Evolutionary conservation across 371 early-diverging fungal genomes (phyloP).

Genomic region (Mucor indicus): DNA sequence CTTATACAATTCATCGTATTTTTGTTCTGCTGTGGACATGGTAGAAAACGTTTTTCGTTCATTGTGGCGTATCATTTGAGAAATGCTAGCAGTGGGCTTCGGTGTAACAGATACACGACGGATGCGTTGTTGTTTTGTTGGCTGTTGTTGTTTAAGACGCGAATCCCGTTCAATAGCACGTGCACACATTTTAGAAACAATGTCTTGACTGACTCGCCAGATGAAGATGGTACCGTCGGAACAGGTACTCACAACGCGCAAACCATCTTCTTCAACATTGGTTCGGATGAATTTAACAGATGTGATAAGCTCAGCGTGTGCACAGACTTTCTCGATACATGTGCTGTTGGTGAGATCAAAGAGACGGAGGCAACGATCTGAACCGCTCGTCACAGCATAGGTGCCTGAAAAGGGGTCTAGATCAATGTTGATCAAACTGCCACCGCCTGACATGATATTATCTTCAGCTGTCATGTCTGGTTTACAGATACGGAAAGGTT

Average conservation of each 20-base stretch:
- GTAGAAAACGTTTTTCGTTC: constrained; percentile 44
- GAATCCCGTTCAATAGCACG: constrained; percentile 22
- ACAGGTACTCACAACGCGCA: constrained; percentile 68
- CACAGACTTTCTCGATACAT: constrained; percentile 62
- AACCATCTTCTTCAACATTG: constrained; percentile 19
- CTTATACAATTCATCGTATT: constrained; percentile 48
- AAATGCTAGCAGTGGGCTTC: constrained; percentile 37
- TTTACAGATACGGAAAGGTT: constrained; percentile 58
- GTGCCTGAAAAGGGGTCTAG: constrained; percentile 73
- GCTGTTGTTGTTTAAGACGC: constrained; percentile 7
- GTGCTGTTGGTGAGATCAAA: constrained; percentile 69
- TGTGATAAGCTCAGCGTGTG: constrained; percentile 81
- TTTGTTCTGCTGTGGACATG: constrained; percentile 43
- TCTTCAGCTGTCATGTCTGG: constrained; percentile 61
- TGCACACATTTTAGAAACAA: constrained; percentile 53
- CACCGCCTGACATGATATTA: constrained; percentile 31
- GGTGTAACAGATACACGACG: constrained; percentile 33
- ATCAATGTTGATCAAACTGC: constrained; percentile 61
- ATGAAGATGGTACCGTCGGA: constrained; percentile 80
- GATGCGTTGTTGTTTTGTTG: constrained; percentile 12
- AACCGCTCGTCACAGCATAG: constrained; percentile 67
- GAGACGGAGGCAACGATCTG: constrained; percentile 74
- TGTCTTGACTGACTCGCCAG: constrained; percentile 61
- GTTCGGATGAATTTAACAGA: constrained; percentile 59
- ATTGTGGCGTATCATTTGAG: constrained; percentile 46